Base-by-base conservation (phyloP, 129 eudicot species). In the Artemisia annua region DNA sequence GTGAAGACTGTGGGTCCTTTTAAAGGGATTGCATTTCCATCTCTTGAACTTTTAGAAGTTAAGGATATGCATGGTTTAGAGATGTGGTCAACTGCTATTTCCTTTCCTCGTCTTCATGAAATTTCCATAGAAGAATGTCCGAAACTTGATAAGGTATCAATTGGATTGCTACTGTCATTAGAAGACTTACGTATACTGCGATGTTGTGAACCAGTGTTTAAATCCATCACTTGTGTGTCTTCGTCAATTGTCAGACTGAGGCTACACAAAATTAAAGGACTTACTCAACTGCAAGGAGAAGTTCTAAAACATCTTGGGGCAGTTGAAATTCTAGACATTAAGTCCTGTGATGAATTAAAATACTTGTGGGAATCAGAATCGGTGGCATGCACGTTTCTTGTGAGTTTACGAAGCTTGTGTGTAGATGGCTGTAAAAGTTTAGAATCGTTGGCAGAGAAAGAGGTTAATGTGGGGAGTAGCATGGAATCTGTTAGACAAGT, bases 1-100 rank as follows among this genome's bases (percentile, higher is more conserved):
- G 63, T 20, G 63, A 18, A 57, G 63, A 57, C 26, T 57, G n/a
- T 57, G 35, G 63, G 32, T 57, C 22, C 35, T 19, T 57, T n/a
- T 7, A n/a, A 16, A 4, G 60, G 60, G 1, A 16, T 4, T 17
- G 60, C 60, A 55, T 17, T 55, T 55, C 60, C 60, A 17, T 55
- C 60, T 4, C 19, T 55, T 14, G 60, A 54, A 54, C 4, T 0
- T 2, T 5, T 54, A 7, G 19, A 54, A 54, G 19, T 54, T 54
- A 1, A 3, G n/a, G 9, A 54, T n/a, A 54, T 54, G 59, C 18
- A 54, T 16, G 5, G 19, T n/a, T n/a, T 14, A 18, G 59, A 54
- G 59, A 54, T 2, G 17, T 54, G 59, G 59, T 54, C 59, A n/a
- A 54, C 59, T 54, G 2, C 9, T n/a, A 7, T 3, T 9, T 16